Evolutionary conservation across 1,284 basidiomycete species (phyloP), one percentile per base, ranked within the genome.

Genomic region (Blastosporella zonata): DNA sequence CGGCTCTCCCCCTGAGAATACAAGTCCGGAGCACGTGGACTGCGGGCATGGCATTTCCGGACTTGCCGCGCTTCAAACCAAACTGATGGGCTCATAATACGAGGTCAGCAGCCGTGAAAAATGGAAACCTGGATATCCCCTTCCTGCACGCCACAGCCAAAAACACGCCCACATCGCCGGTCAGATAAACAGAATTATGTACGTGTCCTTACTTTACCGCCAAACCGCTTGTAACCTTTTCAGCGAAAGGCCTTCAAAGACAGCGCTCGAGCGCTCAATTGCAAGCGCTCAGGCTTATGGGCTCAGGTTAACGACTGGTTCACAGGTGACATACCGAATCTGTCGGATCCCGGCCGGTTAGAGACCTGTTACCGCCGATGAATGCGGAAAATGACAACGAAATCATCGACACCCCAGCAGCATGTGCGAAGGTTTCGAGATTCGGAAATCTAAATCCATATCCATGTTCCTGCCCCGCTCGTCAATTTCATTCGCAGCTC

Each of bases 361-460:
- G 47, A 62, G 62, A 58, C 58, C 54, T 44, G 43, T 39, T 48
- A 36, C 38, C 52, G 57, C 71, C 71, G 71, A 72, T 67, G 63
- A 67, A 62, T 60, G 56, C 71, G 71, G 71, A 65, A 64, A 67
- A 65, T 71, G 63, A 67, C 67, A 63, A 47, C 36, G 5, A 53
- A 54, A 54, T 50, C 39, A 53, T 55, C 49, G 34, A 37, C 38
- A 47, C 23, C 22, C 10, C 38, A 42, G 25, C 49, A 48, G 55
- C 58, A 58, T 62, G 55, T 55, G 59, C 54, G 54, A 59, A 49
- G 25, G 23, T 43, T 37, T 45, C 35, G 47, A 58, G 52, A 62
- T 58, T 58, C 54, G 47, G 52, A 49, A 56, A 62, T 63, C 57
- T 59, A 57, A 56, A 55, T 59, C 57, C 58, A 57, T 59, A 58